phyloP scores from a whole-genome alignment of 805 yeast species.

The Saccharomycopsis malanga region DNA sequence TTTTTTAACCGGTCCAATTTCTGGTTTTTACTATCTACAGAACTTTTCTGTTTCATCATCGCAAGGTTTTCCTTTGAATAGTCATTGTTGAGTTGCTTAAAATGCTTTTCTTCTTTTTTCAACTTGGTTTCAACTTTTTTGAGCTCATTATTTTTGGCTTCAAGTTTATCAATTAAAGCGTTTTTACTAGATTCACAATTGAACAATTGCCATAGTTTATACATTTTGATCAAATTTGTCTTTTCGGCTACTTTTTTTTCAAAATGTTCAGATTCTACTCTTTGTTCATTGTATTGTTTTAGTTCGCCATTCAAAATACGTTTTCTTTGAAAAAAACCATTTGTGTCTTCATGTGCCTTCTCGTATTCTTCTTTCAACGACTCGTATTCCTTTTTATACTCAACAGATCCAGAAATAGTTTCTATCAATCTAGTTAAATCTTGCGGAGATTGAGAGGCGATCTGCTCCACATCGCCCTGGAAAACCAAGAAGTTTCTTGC shows the following conservation, averaged over 20 bases:
- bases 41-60: constrained; percentile 35
- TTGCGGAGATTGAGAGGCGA: constrained; percentile 77
- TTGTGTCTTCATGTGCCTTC: constrained; percentile 54
- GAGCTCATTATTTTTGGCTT: constrained; percentile 23
- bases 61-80: constrained; percentile 42
- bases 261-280: constrained; percentile 62
- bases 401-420: constrained; percentile 75
- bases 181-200: constrained; percentile 43
- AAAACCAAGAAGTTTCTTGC: constrained; percentile 90
- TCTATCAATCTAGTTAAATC: constrained; percentile 74
- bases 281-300: constrained; percentile 70
- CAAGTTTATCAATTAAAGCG: constrained; percentile 24
- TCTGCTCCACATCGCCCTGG: constrained; percentile 94
- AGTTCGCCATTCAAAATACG: constrained; percentile 67
- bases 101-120: constrained; percentile 31
- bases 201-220: constrained; percentile 57
- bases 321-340: constrained; percentile 58
- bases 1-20: constrained; percentile 39
- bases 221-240: constrained; percentile 38
- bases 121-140: constrained; percentile 31
- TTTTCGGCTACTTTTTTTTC: constrained; percentile 48
- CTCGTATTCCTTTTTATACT: constrained; percentile 61
- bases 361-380: constrained; percentile 55
- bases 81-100: constrained; percentile 35
- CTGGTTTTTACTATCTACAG: constrained; percentile 31